Evolutionary conservation across 2,329 filamentous ascomycete species (phyloP).

Genomic region (Celoporthe dispersa): DNA sequence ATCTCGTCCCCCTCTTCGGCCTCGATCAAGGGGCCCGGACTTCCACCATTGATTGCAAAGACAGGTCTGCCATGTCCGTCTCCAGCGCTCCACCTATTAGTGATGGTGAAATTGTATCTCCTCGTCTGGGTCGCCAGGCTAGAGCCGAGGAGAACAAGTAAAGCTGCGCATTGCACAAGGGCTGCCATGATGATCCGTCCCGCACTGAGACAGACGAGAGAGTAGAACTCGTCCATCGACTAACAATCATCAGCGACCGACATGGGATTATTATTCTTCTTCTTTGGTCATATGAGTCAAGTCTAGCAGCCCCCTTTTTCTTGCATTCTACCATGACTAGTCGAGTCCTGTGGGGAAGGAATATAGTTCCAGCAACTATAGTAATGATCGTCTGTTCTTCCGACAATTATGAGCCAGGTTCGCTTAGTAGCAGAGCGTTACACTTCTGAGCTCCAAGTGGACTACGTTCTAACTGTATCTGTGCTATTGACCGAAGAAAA

Average conservation of each 20-base stretch:
- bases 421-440: no score
- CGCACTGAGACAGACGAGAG: neutral
- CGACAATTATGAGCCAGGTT: no score
- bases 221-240: neutral
- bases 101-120: constrained; percentile 23
- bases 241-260: no score
- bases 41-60: constrained; percentile 29
- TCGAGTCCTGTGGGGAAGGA: no score
- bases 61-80: constrained; percentile 30
- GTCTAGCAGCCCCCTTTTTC: neutral
- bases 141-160: constrained; percentile 15
- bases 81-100: constrained; percentile 5
- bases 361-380: no score
- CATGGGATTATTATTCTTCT: neutral
- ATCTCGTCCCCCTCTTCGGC: constrained; percentile 30
- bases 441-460: no score
- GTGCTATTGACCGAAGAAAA: no score
- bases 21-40: constrained; percentile 28
- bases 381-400: no score
- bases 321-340: no score
- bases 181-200: constrained; percentile 1
- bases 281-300: neutral
- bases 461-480: no score
- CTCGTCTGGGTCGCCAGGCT: constrained; percentile 10
- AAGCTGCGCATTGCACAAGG: constrained; percentile 10